These are phyloP conservation scores for Salvia miltiorrhiza DNA, from an alignment of 257 asterid species.

Conservation along the genomic window DNA sequence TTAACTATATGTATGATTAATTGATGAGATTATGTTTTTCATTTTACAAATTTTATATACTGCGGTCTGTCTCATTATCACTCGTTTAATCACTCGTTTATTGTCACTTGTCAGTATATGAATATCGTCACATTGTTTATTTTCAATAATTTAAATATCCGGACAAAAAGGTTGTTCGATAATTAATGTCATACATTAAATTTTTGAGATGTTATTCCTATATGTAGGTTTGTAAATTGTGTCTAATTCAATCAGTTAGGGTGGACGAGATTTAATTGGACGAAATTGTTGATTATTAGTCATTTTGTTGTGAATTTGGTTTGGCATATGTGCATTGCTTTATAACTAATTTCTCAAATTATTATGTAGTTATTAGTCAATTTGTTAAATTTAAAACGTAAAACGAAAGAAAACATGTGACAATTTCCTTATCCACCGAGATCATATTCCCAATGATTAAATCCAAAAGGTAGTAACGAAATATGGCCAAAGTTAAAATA, in stretches of 20 bases:
- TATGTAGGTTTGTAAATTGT: background rate
- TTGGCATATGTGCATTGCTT: conserved; percentile 32
- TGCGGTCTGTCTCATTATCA: no score
- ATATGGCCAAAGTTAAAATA: background rate
- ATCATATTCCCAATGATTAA: background rate
- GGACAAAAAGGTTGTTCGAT: background rate
- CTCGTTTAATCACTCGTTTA: no score
- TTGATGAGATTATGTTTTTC: background rate
- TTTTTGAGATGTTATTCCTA: background rate
- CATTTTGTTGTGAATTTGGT: conserved; percentile 33
- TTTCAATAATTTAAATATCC: background rate
- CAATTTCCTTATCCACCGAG: conserved; percentile 1
- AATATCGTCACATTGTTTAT: background rate
- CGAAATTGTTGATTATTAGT: conserved; percentile 24
- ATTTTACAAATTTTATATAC: no score
- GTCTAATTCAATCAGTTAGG: conserved; percentile 23
- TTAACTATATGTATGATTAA: background rate
- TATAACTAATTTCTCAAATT: conserved; percentile 25
- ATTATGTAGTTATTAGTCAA: conserved; percentile 31
- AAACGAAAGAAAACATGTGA: conserved; percentile 21
- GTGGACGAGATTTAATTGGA: conserved; percentile 19
- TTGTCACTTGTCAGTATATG: background rate
- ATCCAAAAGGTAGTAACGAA: background rate
- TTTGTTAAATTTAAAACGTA: conserved; percentile 20
- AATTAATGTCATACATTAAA: background rate